Base-by-base conservation (phyloP, 1,284 basidiomycete species). In the Takashimella tepidaria region DNA sequence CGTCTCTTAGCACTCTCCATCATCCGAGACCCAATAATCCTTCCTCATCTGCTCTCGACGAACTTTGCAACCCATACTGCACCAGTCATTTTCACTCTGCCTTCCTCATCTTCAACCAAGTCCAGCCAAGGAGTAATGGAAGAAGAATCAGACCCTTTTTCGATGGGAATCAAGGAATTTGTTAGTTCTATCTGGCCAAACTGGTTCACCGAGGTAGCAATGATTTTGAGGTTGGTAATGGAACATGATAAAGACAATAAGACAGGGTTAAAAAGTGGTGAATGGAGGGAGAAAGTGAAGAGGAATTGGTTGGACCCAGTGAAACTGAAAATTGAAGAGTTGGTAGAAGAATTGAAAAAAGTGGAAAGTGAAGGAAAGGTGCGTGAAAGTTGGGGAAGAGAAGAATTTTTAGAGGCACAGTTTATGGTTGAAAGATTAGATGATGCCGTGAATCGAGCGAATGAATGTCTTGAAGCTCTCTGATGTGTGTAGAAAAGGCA, bases 131-230 rank as follows among this genome's bases (percentile, higher is more conserved):
- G n/a, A n/a, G n/a, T n/a, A n/a, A n/a, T n/a, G n/a, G n/a, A n/a
- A n/a, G n/a, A n/a, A n/a, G n/a, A n/a, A n/a, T n/a, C n/a, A n/a
- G n/a, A n/a, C n/a, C n/a, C n/a, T n/a, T n/a, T n/a, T n/a, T n/a
- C n/a, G n/a, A n/a, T n/a, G n/a, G n/a, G n/a, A n/a, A n/a, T n/a
- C n/a, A n/a, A 23, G 0, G 58, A 63, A 12, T 27, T 67, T 31
- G 21, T 65, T 24, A 45, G 37, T 40, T 58, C 62, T 21, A 60
- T 61, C 47, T 67, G 56, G 41, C 56, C 63, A 3, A 50, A 50
- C 12, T 67, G 67, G 67, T 63, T 66, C 45, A 65, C 63, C 3
- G 67, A 67, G 43, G 54, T 54, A 37, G 54, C 60, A 21, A 60
- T 61, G 46, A 45, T 58, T 3, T 24, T 56, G 41, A 58, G 55